Base-by-base conservation (phyloP, 2,329 filamentous ascomycete species). In the Phaeosphaeria sp. region DNA sequence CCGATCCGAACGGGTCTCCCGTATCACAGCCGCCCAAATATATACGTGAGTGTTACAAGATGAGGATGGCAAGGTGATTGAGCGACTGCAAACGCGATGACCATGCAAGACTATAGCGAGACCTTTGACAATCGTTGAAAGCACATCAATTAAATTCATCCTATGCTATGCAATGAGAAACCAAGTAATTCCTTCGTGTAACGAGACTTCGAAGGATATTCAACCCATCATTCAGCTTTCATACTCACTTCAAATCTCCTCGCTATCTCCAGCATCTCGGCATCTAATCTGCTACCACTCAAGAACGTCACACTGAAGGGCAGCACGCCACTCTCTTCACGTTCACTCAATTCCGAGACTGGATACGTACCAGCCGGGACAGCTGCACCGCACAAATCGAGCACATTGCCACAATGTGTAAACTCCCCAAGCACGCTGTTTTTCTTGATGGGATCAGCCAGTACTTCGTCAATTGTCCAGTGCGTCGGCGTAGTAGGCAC, bases 351-450 rank as follows among this genome's bases (percentile, higher is more conserved):
- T 42, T 76, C 73, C 27, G 49, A 42, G 0, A 66, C 58, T 1
- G 69, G 60, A 62, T 77, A 78, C 6, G 56, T 73, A 1, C 81
- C 81, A 0, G 84, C 84, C 1, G 84, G 83, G n/a, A 87, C 77
- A 1, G 73, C 67, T 21, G 69, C 64, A 18, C 61, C 72, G 55
- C 72, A 75, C 64, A 87, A 79, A 69, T 88, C 85, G 18, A 88
- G 71, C 25, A 88, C 84, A 63, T 88, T 88, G 17, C 82, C 86
- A 65, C 84, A 87, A 65, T 87, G 86, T 0, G 85, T 87, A 55
- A 87, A 88, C 41, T 72, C 71, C 1, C 72, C 73, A 17, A 74
- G 49, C 3, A 79, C 71, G 3, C 83, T 83, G 63, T 88, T 88
- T 65, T 83, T 80, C 17, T 70, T 72, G 21, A 88, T 78, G 0